These are phyloP conservation scores for Aaosphaeria arxii DNA, from an alignment of 2,329 filamentous ascomycete genomes.

Conservation along the genomic window DNA sequence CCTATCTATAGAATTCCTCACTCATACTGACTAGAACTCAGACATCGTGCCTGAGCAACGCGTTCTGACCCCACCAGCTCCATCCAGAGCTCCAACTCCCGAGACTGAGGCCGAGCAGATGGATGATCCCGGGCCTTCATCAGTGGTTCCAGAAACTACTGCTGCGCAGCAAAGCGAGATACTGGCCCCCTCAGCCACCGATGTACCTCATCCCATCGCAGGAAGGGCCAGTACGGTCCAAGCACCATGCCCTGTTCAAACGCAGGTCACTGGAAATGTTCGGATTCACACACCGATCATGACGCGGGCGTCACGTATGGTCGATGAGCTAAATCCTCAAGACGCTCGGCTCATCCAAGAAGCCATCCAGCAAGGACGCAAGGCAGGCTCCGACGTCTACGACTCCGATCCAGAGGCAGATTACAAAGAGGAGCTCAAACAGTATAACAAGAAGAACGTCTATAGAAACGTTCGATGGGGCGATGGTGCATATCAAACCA, in stretches of 20 bases:
- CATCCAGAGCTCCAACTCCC: too few species aligned
- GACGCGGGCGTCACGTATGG: slow-evolving; percentile 11
- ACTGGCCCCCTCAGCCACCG: too few species aligned
- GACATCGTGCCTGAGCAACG: too few species aligned
- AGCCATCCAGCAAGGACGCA: slow-evolving; percentile 5
- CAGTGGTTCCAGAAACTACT: too few species aligned
- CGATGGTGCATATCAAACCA: slow-evolving; percentile 3
- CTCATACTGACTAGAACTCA: too few species aligned
- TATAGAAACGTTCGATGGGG: slow-evolving; percentile 28
- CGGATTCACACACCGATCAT: background rate
- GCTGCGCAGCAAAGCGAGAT: too few species aligned
- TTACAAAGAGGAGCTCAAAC: slow-evolving; percentile 12
- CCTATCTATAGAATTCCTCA: too few species aligned
- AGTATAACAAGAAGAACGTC: slow-evolving; percentile 15
- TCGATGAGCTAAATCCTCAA: slow-evolving; percentile 12
- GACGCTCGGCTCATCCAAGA: slow-evolving; percentile 16
- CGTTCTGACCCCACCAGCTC: too few species aligned
- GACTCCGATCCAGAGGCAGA: slow-evolving; percentile 19
- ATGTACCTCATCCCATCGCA: background rate
- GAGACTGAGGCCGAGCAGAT: too few species aligned
- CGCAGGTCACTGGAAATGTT: background rate
- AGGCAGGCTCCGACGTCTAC: slow-evolving; percentile 21
- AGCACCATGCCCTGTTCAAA: too few species aligned
- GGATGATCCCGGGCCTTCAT: too few species aligned
- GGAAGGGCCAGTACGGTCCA: background rate